phyloP scores from a whole-genome alignment of 306 rosid species.

The Prosopis cineraria region DNA sequence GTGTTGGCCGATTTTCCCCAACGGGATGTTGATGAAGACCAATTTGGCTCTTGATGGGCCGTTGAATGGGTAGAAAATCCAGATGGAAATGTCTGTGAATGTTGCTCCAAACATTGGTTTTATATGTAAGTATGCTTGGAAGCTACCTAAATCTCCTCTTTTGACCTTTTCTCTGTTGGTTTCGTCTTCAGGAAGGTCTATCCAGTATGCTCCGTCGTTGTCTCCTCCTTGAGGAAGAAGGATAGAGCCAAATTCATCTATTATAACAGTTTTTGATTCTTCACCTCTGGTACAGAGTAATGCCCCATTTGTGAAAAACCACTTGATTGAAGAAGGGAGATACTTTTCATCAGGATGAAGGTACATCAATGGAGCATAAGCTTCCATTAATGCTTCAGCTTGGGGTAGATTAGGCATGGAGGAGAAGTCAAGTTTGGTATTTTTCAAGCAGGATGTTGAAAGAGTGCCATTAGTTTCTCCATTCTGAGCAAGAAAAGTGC shows the following conservation, averaged over 20 bases:
- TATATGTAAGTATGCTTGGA: slow-evolving; percentile 54
- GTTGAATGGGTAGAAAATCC: slow-evolving; percentile 82
- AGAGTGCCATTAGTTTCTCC: slow-evolving; percentile 25
- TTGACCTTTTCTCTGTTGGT: slow-evolving; percentile 46
- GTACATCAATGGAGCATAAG: slow-evolving; percentile 64
- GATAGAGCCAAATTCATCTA: slow-evolving; percentile 54
- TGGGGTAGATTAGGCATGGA: slow-evolving; percentile 62
- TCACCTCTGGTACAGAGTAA: slow-evolving; percentile 47
- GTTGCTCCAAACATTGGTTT: slow-evolving; percentile 78
- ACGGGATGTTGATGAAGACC: slow-evolving; percentile 40
- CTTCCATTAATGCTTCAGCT: slow-evolving; percentile 44
- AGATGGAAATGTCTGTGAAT: slow-evolving; percentile 62
- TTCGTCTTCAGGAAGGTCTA: slow-evolving; percentile 59
- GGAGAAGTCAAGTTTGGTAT: slow-evolving; percentile 24
- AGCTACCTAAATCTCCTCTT: slow-evolving; percentile 51
- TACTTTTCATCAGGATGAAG: slow-evolving; percentile 63
- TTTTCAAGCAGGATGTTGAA: slow-evolving; percentile 61
- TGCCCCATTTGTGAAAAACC: slow-evolving; percentile 73
- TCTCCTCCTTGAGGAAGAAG: slow-evolving; percentile 66
- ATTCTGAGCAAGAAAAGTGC: slow-evolving; percentile 58
- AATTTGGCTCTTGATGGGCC: slow-evolving; percentile 68
- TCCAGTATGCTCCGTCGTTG: slow-evolving; percentile 60
- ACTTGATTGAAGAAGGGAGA: slow-evolving; percentile 57
- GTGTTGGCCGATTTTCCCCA: slow-evolving; percentile 67
- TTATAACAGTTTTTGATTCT: slow-evolving; percentile 36